These are phyloP conservation scores for Dichotomopilus funicola DNA, from an alignment of 2,329 filamentous ascomycete genomes.

Conservation along the genomic window DNA sequence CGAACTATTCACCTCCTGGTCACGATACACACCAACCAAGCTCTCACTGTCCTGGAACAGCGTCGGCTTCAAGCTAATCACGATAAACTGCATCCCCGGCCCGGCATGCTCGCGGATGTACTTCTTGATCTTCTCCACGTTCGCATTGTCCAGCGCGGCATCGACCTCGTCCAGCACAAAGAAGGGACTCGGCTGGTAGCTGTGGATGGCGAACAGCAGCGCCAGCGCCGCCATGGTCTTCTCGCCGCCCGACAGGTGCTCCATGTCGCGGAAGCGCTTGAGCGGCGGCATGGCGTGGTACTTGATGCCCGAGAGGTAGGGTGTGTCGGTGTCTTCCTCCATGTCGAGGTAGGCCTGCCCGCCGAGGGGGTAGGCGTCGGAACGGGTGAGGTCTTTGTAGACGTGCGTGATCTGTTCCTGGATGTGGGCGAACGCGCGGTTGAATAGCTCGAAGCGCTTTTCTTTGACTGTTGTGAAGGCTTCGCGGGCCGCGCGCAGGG, in stretches of 20 bases:
- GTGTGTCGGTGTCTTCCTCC: slow-evolving; percentile 88
- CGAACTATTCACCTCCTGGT: slow-evolving; percentile 88
- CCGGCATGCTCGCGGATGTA: slow-evolving; percentile 92
- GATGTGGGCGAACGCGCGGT: slow-evolving; percentile 91
- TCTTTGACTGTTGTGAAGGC: slow-evolving; percentile 73
- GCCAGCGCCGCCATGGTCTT: slow-evolving; percentile 98
- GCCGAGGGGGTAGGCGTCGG: slow-evolving; percentile 85
- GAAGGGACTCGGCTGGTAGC: slow-evolving; percentile 91
- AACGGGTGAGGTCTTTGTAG: slow-evolving; percentile 91
- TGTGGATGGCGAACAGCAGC: slow-evolving; percentile 94
- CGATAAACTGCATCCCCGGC: slow-evolving; percentile 98
- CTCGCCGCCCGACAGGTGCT: slow-evolving; percentile 92
- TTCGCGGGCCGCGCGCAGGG: slow-evolving; percentile 46
- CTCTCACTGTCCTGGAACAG: slow-evolving; percentile 96
- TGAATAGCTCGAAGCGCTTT: slow-evolving; percentile 83
- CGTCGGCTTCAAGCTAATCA: slow-evolving; percentile 92
- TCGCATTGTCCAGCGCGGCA: slow-evolving; percentile 95
- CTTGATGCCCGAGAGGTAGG: slow-evolving; percentile 91
- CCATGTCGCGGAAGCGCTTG: slow-evolving; percentile 98
- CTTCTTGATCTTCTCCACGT: slow-evolving; percentile 91
- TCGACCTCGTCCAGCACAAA: slow-evolving; percentile 98
- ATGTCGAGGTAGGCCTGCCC: slow-evolving; percentile 85
- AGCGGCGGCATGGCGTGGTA: slow-evolving; percentile 98
- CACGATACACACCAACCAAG: slow-evolving; percentile 88
- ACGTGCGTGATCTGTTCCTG: slow-evolving; percentile 89